Evolutionary conservation across 2,329 filamentous ascomycete species (phyloP).

Genomic region (Fusarium proliferatum): DNA sequence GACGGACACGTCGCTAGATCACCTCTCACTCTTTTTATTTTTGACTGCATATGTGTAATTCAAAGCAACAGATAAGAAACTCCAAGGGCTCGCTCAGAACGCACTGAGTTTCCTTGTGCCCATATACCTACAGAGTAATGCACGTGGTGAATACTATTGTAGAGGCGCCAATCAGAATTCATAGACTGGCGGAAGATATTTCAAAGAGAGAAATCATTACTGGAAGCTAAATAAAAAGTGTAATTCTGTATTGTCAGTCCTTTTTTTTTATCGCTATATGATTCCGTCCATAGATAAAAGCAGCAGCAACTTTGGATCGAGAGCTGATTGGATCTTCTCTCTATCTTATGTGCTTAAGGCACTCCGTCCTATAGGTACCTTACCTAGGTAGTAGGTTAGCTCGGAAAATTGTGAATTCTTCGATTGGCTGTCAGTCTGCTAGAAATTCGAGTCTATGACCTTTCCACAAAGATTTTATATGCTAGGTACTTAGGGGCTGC

Average conservation of each 20-base stretch:
- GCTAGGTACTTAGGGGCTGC: neutral
- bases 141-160: neutral
- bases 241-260: neutral
- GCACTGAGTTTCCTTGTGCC: neutral
- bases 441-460: neutral
- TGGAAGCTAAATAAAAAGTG: neutral
- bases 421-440: neutral
- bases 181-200: neutral
- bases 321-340: neutral
- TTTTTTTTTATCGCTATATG: neutral
- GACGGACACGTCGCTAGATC: slow-evolving; percentile 12
- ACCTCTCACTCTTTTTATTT: neutral
- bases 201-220: neutral
- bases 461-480: neutral
- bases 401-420: neutral
- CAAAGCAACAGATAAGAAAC: neutral
- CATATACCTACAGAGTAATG: neutral
- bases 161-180: neutral
- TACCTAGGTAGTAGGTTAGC: neutral
- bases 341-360: neutral
- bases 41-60: slow-evolving; percentile 10
- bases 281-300: neutral
- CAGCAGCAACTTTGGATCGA: neutral
- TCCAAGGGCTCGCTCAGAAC: neutral
- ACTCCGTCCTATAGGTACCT: neutral